These are phyloP conservation scores for Phanerochaete carnosa DNA, from an alignment of 768 basidiomycete genomes.

Conservation along the genomic window DNA sequence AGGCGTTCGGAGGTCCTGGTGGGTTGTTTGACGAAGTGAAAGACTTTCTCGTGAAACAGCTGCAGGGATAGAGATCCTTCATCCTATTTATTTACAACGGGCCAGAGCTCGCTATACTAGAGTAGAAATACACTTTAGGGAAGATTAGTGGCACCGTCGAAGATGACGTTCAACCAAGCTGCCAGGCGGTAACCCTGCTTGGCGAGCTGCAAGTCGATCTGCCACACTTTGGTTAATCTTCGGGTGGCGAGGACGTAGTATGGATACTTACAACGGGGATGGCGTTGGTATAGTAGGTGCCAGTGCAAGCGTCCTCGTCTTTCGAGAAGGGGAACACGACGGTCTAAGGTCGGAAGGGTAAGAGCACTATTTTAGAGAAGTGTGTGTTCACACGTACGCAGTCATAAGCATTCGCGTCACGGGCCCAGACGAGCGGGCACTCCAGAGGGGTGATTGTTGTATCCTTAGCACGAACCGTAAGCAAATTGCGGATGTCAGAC, in stretches of 20 bases:
- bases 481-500: background rate
- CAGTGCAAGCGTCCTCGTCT: conserved; percentile 24
- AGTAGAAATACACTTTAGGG: background rate
- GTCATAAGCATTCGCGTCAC: conserved; percentile 26
- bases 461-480: background rate
- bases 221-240: background rate
- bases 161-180: conserved; percentile 21
- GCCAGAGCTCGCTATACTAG: background rate
- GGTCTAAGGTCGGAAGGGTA: conserved; percentile 7
- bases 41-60: conserved; percentile 19
- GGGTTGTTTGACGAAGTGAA: conserved; percentile 33
- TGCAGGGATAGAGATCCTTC: background rate
- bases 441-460: conserved; percentile 20
- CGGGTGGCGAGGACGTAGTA: background rate
- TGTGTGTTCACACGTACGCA: conserved; percentile 20
- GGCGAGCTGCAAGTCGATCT: conserved; percentile 29
- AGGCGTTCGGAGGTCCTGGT: conserved; percentile 28
- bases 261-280: conserved; percentile 19
- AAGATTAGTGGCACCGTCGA: conserved; percentile 18
- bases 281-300: conserved; percentile 21
- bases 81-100: background rate
- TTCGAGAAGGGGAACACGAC: conserved; percentile 23
- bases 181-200: conserved; percentile 25
- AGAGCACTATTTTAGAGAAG: background rate
- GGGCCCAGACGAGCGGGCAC: conserved; percentile 28